Conservation (phyloP, 2,329 filamentous ascomycete genomes). For the Colletotrichum sp. region DNA sequence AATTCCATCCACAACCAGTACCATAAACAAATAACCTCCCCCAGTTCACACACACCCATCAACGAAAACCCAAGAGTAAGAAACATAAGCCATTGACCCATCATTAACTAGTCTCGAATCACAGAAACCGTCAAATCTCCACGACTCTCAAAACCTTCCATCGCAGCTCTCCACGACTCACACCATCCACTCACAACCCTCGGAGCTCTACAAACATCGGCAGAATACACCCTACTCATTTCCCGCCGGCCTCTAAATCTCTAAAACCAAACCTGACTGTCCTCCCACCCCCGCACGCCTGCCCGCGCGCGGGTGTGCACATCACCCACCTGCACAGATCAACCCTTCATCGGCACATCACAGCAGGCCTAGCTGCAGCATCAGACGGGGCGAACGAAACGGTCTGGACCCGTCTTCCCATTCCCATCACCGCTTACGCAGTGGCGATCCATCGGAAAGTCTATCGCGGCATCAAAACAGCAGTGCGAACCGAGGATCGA, state of each 20-base stretch:
- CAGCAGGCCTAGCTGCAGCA: neutral
- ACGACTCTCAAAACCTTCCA: neutral
- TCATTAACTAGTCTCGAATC: rapidly evolving
- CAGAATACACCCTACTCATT: neutral
- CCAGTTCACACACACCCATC: neutral
- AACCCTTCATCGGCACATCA: neutral
- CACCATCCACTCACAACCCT: neutral
- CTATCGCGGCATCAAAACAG: neutral
- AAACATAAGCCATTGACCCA: rapidly evolving
- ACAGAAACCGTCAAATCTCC: neutral
- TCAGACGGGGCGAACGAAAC: neutral
- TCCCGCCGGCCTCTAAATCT: neutral
- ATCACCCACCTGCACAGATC: neutral
- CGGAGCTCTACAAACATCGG: neutral
- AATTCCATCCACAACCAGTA: rapidly evolving
- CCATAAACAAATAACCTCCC: neutral
- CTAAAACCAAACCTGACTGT: neutral
- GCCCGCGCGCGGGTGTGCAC: neutral
- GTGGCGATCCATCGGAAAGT: neutral
- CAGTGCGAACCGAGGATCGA: neutral
- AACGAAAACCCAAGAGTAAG: rapidly evolving
- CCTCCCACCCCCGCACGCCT: neutral
- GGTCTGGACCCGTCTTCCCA: neutral
- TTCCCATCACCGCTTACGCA: neutral
- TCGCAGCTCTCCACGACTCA: neutral